Conservation (phyloP, 2,329 filamentous ascomycete genomes). For the Monosporascus cannonballus region DNA sequence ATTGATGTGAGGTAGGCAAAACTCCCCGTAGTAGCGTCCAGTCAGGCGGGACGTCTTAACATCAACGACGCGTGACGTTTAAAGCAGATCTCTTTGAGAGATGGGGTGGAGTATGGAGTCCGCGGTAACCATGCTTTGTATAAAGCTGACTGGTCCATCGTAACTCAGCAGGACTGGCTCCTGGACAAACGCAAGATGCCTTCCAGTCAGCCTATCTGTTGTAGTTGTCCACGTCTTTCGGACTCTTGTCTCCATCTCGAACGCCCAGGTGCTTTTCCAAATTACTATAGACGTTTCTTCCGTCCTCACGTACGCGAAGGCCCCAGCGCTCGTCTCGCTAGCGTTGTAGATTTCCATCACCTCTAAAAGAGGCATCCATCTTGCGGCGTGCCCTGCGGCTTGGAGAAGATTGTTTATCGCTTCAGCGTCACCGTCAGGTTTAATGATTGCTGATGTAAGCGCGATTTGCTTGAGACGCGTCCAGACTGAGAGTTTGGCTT, state of each 20-base stretch:
- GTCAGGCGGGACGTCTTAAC: too few relatives aligned
- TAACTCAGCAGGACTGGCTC: background rate
- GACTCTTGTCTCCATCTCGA: conserved; percentile 1
- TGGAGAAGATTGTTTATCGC: conserved; percentile 16
- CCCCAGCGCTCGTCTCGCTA: conserved; percentile 14
- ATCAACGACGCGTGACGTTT: too few relatives aligned
- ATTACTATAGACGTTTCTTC: conserved; percentile 3
- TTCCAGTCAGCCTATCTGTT: background rate
- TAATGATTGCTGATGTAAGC: conserved; percentile 18
- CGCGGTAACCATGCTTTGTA: background rate
- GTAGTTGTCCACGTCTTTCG: conserved; percentile 8
- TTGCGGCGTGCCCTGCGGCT: conserved; percentile 14
- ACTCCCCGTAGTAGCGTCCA: too few relatives aligned
- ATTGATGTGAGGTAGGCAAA: too few relatives aligned
- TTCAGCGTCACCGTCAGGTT: conserved; percentile 10
- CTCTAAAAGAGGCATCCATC: conserved; percentile 19
- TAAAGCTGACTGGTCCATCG: background rate
- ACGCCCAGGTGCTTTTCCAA: conserved; percentile 13
- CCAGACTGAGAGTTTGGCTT: conserved; percentile 12
- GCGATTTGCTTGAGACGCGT: conserved; percentile 15
- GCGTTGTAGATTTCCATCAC: conserved; percentile 22
- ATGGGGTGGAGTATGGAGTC: background rate
- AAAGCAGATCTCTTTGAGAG: background rate
- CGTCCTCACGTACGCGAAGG: conserved; percentile 19
- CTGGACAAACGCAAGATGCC: background rate